Evolutionary conservation across 345 rosid species (phyloP).

Genomic region (Geranium brycei): DNA sequence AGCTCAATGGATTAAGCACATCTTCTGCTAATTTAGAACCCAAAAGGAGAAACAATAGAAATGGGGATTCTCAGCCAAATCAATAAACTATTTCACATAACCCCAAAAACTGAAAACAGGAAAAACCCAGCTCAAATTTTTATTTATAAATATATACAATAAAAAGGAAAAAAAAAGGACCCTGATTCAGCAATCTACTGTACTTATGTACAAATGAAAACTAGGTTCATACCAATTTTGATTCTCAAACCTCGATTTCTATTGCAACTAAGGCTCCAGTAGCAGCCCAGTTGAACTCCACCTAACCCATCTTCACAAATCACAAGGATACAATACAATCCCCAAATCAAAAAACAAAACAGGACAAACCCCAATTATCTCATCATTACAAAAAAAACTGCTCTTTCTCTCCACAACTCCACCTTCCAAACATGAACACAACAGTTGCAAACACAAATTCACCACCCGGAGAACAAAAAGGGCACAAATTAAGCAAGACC

Average conservation of each 20-base stretch:
- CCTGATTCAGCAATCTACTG: neutral
- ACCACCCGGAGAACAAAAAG: neutral
- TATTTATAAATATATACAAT: neutral
- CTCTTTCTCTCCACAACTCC: no score
- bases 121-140: neutral
- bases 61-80: neutral
- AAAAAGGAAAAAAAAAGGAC: neutral
- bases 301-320: no score
- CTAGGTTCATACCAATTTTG: neutral
- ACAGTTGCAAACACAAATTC: neutral
- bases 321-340: neutral
- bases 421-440: neutral
- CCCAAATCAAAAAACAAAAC: neutral
- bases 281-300: no score
- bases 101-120: neutral
- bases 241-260: neutral
- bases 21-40: neutral
- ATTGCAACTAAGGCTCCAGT: neutral
- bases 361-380: no score
- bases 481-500: constrained; percentile 12
- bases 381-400: no score
- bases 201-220: neutral
- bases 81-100: neutral
- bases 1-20: neutral
- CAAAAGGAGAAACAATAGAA: neutral